Percentiles rank a stretch among this genome's conserved stretches.
phyloP scores from a whole-genome alignment of 345 rosid genomes.

The Lumnitzera racemosa region DNA sequence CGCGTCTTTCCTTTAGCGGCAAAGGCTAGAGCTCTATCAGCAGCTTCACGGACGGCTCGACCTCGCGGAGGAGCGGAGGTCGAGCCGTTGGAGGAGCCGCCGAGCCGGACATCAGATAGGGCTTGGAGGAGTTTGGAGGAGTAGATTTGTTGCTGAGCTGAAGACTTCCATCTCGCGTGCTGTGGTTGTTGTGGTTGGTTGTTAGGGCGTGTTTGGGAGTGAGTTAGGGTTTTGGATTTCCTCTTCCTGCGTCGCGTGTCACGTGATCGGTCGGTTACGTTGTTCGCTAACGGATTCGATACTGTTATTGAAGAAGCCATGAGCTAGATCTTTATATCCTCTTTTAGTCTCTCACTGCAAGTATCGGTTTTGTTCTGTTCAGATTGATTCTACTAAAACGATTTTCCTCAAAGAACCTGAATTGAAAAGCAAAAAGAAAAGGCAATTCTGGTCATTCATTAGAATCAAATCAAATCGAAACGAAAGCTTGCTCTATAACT shows the following conservation, averaged over 20 bases:
- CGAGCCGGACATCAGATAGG: conserved; percentile 42
- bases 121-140: conserved; percentile 74
- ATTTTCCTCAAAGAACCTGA: no score
- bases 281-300: no score
- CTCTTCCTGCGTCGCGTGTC: conserved; percentile 52
- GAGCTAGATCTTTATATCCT: no score
- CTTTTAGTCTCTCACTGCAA: no score
- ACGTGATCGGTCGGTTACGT: conserved; percentile 36
- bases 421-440: no score
- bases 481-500: no score
- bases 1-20: conserved; percentile 78
- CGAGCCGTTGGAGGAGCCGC: conserved; percentile 31
- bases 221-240: conserved; percentile 7
- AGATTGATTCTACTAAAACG: no score
- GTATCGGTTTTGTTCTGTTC: no score
- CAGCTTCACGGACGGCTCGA: conserved; percentile 71
- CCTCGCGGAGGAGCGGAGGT: conserved; percentile 52
- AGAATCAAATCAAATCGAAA: no score
- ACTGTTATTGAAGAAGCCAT: no score
- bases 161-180: conserved; percentile 66
- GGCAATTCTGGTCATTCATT: no score
- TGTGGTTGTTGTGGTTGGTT: neutral
- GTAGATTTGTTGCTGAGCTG: conserved; percentile 71
- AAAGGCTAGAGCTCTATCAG: conserved; percentile 69
- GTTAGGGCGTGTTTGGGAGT: conserved; percentile 7